A percentile compares a stretch with the other conserved stretches of the same genome.
phyloP scores from a whole-genome alignment of 768 basidiomycete species.

The Pleurotus eryngii region DNA sequence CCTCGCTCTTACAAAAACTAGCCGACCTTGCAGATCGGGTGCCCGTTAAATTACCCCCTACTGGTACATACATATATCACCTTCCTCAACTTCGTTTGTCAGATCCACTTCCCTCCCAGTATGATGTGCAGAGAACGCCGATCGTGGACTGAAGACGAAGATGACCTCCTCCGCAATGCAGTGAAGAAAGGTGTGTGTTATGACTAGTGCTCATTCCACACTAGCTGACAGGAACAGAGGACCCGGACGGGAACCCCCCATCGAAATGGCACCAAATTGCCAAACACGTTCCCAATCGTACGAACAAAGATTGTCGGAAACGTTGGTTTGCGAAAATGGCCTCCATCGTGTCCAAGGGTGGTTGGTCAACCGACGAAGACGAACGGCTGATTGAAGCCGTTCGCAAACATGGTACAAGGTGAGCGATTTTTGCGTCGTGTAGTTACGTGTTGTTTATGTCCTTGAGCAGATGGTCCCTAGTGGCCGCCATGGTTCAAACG shows the following conservation, averaged over 20 bases:
- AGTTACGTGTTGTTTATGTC: not conserved
- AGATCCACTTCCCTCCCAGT: not conserved
- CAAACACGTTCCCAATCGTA: constrained; percentile 58
- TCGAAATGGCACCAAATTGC: constrained; percentile 63
- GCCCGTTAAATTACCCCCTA: not conserved
- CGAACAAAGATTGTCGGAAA: constrained; percentile 64
- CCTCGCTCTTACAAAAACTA: constrained; percentile 7
- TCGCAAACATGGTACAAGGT: constrained; percentile 55
- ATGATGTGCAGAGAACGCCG: constrained; percentile 46
- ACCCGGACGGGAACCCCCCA: constrained; percentile 52
- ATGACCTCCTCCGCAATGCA: constrained; percentile 49
- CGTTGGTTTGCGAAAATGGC: constrained; percentile 66
- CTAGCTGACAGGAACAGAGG: constrained; percentile 36
- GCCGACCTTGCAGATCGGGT: not conserved
- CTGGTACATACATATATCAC: not conserved
- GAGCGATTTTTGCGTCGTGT: constrained; percentile 8
- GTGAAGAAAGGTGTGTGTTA: constrained; percentile 40
- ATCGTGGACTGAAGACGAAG: constrained; percentile 51
- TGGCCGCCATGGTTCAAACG: constrained; percentile 54
- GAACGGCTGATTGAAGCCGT: constrained; percentile 55
- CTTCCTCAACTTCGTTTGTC: not conserved
- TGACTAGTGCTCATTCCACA: constrained; percentile 13
- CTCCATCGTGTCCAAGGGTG: constrained; percentile 57
- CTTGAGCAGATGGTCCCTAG: constrained; percentile 48
- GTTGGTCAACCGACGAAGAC: constrained; percentile 61